Base-by-base conservation (phyloP, 2,329 filamentous ascomycete species). In the Penicillium thymicola region DNA sequence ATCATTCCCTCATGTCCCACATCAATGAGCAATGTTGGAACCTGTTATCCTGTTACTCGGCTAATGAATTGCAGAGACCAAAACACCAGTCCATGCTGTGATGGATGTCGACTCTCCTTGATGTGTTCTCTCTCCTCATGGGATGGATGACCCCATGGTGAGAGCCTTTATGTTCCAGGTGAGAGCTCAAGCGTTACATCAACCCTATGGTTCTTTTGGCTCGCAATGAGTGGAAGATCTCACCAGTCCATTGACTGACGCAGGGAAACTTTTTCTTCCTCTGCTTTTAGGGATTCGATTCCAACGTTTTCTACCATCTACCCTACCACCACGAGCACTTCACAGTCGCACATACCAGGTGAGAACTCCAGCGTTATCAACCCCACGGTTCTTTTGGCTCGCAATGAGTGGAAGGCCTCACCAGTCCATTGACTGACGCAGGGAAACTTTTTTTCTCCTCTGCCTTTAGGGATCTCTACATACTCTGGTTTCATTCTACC, bases 331-430 rank as follows among this genome's bases (percentile, higher is more conserved):
- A 21, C 21, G 2, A 21, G 21, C 2, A 21, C 21, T 21, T 21
- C 21, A 21, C 21, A 21, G 21, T 21, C 21, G 21, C 3, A 21
- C 21, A 21, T 25, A 25, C 25, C 25, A 25, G 43, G 43, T 54
- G 42, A 54, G 44, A 54, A 43, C 44, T 54, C 52, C 7, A 37
- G 44, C 51, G 28, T 9, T 10, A 46, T 16, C 27, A n/a, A 23
- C 18, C 30, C 13, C 13, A 6, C 0, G 14, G 30, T 27, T 18
- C 34, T 34, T 46, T 50, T 50, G 36, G n/a, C n/a, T 41, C 37
- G 32, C 32, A 16, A 14, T 5, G 46, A 49, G 34, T 49, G 34
- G 36, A 41, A 50, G 37, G 41, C 37, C 47, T 50, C 48, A 51
- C 28, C 48, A 51, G 48, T 34, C 48, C 28, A 43, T 27, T 43